Conservation (phyloP, 108 stramenopile genomes). For the Chaetoceros muelleri region DNA sequence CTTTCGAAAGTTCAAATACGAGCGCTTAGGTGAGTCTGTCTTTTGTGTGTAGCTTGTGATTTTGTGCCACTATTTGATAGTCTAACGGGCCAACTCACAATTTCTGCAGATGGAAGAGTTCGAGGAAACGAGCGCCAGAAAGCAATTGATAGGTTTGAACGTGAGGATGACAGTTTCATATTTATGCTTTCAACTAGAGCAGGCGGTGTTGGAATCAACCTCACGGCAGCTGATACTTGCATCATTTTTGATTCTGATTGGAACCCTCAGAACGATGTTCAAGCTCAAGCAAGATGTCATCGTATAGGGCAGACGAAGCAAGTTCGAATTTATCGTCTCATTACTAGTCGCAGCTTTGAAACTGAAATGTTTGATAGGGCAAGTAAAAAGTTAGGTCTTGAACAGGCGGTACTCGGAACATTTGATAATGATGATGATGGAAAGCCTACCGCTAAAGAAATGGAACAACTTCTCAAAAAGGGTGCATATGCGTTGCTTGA, state of each 20-base stretch:
- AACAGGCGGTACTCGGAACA: constrained; percentile 97
- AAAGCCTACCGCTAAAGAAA: constrained; percentile 81
- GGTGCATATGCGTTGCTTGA: constrained; percentile 89
- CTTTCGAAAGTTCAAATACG: constrained; percentile 78
- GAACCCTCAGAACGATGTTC: constrained; percentile 99
- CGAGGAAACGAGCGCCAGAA: constrained; percentile 94
- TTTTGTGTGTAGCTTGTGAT: background rate
- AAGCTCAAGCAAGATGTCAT: constrained; percentile 97
- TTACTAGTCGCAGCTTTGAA: constrained; percentile 96
- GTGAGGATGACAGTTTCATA: constrained; percentile 76
- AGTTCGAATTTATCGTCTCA: constrained; percentile 92
- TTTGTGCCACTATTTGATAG: background rate
- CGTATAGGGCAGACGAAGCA: constrained; percentile 97
- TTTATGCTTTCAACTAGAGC: constrained; percentile 88
- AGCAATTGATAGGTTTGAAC: constrained; percentile 96
- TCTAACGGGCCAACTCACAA: background rate
- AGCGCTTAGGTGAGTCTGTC: constrained; percentile 73
- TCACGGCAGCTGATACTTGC: constrained; percentile 91
- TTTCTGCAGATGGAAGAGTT: constrained; percentile 49
- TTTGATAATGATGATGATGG: constrained; percentile 83
- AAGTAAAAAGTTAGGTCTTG: constrained; percentile 95
- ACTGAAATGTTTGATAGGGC: constrained; percentile 98
- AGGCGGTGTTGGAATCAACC: constrained; percentile 98
- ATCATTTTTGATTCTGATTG: constrained; percentile 80
- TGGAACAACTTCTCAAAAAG: constrained; percentile 86